Percentiles rank a stretch among this genome's conserved stretches.
phyloP scores from a whole-genome alignment of 1,284 basidiomycete genomes.

The Microstroma glucosiphilum region DNA sequence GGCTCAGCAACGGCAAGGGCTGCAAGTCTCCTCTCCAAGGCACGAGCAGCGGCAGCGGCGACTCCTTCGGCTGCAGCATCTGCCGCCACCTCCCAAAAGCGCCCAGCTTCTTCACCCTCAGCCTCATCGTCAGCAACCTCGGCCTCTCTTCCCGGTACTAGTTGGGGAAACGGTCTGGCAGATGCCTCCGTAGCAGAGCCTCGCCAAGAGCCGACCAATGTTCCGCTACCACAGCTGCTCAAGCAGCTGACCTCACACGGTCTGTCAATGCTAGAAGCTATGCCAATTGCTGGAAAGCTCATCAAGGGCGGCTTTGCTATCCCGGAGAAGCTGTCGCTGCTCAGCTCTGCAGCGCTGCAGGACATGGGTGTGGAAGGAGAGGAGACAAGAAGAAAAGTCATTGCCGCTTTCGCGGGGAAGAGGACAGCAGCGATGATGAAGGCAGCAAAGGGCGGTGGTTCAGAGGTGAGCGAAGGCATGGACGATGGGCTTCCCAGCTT shows the following conservation, averaged over 20 bases:
- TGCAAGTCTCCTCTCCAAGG: conserved; percentile 9
- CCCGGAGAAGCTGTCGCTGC: conserved; percentile 18
- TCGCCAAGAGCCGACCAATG: neutral
- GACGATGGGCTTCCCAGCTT: neutral
- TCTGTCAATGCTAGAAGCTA: conserved; percentile 31
- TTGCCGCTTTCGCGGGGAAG: conserved; percentile 24
- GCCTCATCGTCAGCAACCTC: neutral
- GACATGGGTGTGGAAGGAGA: conserved; percentile 31
- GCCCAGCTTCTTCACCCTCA: neutral
- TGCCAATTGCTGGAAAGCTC: conserved; percentile 35
- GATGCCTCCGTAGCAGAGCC: too few species aligned
- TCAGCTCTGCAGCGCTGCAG: conserved; percentile 29
- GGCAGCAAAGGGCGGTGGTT: conserved; percentile 23
- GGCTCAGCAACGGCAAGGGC: conserved; percentile 5
- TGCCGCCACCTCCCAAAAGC: neutral
- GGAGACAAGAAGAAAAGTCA: conserved; percentile 25
- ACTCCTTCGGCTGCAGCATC: neutral
- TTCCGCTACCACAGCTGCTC: conserved; percentile 9
- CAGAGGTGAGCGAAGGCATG: conserved; percentile 1
- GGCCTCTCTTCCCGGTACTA: neutral
- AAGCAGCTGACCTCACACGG: conserved; percentile 10
- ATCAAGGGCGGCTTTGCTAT: conserved; percentile 32
- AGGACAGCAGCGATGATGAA: too few species aligned
- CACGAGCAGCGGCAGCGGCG: conserved; percentile 9
- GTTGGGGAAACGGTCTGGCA: neutral